Conservation (phyloP, 1,284 basidiomycete species). For the Malassezia equina region DNA sequence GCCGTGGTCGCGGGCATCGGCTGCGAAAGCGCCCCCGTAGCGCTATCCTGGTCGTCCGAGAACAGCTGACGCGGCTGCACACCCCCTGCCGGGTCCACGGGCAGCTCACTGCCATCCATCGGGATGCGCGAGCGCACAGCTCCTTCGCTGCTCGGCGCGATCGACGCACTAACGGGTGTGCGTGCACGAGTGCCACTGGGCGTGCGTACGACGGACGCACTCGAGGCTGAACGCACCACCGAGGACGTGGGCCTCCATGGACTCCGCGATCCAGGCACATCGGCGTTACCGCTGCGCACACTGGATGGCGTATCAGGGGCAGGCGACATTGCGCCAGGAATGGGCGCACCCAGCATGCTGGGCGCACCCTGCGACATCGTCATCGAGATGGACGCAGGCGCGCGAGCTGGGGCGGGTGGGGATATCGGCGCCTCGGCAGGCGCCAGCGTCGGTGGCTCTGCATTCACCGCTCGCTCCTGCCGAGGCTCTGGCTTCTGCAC, state of each 20-base stretch:
- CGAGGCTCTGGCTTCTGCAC: neutral
- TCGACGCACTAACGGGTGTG: neutral
- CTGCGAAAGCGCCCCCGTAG: slow-evolving; percentile 14
- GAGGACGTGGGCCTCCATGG: neutral
- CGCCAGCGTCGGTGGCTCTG: slow-evolving; percentile 4
- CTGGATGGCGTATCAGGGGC: neutral
- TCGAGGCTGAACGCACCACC: too few species aligned
- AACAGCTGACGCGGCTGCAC: slow-evolving; percentile 19
- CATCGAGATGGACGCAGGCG: neutral
- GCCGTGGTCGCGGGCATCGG: neutral
- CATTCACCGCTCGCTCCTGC: neutral
- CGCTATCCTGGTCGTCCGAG: slow-evolving; percentile 34
- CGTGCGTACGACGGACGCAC: neutral
- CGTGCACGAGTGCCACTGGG: neutral
- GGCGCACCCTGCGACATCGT: neutral
- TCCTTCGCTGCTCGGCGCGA: neutral
- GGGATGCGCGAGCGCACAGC: neutral
- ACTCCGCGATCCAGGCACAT: neutral
- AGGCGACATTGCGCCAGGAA: neutral
- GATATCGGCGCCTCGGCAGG: too few species aligned
- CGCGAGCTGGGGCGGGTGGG: neutral
- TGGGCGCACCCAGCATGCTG: neutral
- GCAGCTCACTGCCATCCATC: neutral
- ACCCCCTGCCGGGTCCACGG: neutral
- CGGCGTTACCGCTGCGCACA: neutral